Evolutionary conservation across 2,329 filamentous ascomycete genomes (phyloP).

Genomic region (Nemania abortiva): DNA sequence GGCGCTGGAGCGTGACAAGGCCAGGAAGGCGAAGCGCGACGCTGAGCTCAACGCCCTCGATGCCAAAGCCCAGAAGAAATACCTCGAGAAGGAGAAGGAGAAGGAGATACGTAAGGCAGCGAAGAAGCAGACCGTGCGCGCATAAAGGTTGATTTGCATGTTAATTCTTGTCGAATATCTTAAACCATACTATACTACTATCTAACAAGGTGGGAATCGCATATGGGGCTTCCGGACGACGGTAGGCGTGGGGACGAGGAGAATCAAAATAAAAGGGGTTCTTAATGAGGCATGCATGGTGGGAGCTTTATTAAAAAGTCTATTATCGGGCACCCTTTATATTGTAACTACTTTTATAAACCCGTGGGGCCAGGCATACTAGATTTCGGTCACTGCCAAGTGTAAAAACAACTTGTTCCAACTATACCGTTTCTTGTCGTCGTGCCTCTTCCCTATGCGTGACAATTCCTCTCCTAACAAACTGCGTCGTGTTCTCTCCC

Average conservation of each 20-base stretch:
- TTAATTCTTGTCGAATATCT: slow-evolving; percentile 1
- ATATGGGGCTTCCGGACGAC: background rate
- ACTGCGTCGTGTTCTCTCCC: background rate
- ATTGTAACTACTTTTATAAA: slow-evolving; percentile 25
- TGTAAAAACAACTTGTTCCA: slow-evolving; percentile 2
- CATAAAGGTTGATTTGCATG: slow-evolving; percentile 49
- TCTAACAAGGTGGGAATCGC: slow-evolving; percentile 3
- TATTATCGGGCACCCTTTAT: slow-evolving; percentile 21
- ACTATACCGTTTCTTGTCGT: background rate
- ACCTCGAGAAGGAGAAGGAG: slow-evolving; percentile 82
- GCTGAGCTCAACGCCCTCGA: slow-evolving; percentile 80
- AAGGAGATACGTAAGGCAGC: slow-evolving; percentile 72
- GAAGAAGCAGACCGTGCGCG: slow-evolving; percentile 68
- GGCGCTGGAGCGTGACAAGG: slow-evolving; percentile 75
- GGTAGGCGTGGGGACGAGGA: slow-evolving; percentile 2
- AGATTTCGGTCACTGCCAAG: background rate
- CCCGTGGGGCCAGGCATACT: slow-evolving; percentile 6
- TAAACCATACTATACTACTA: background rate
- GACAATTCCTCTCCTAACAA: background rate
- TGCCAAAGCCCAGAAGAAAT: slow-evolving; percentile 88
- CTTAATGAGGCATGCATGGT: slow-evolving; percentile 17
- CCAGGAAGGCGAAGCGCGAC: slow-evolving; percentile 91
- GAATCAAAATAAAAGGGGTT: slow-evolving; percentile 13
- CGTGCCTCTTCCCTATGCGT: background rate
- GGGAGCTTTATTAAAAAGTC: slow-evolving; percentile 9